Conservation (phyloP, 2,329 filamentous ascomycete genomes). For the Juglanconis juglandina region DNA sequence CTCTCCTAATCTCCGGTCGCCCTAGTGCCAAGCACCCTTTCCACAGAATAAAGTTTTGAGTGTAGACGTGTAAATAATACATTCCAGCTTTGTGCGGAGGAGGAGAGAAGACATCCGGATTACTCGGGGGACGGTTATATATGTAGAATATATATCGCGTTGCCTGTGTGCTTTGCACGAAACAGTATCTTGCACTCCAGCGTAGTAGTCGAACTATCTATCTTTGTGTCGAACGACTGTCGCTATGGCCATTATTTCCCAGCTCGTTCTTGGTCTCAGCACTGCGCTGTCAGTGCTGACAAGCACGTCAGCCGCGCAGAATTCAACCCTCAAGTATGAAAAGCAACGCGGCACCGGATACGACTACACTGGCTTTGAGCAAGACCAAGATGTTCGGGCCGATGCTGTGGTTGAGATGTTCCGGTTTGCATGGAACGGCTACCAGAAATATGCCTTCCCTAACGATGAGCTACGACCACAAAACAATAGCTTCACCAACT, state of each 20-base stretch:
- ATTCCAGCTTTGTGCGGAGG: too few species aligned
- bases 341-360: neutral
- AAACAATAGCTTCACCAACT: slow-evolving; percentile 1
- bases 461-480: slow-evolving; percentile 2
- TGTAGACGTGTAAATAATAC: too few species aligned
- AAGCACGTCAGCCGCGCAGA: neutral
- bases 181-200: neutral
- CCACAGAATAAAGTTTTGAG: too few species aligned
- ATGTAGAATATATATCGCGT: neutral
- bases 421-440: slow-evolving; percentile 4
- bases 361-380: neutral
- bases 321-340: neutral
- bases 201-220: neutral
- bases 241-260: neutral
- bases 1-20: too few species aligned
- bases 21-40: too few species aligned
- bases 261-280: neutral
- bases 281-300: neutral
- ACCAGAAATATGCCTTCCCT: slow-evolving; percentile 4
- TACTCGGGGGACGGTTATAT: too few species aligned
- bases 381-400: neutral
- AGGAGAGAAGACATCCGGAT: too few species aligned
- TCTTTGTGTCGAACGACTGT: neutral
- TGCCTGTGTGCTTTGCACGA: neutral
- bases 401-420: slow-evolving; percentile 4